Percentiles rank a stretch among this genome's conserved stretches.
phyloP scores from a whole-genome alignment of 768 basidiomycete genomes.

The Baorangia bicolor region DNA sequence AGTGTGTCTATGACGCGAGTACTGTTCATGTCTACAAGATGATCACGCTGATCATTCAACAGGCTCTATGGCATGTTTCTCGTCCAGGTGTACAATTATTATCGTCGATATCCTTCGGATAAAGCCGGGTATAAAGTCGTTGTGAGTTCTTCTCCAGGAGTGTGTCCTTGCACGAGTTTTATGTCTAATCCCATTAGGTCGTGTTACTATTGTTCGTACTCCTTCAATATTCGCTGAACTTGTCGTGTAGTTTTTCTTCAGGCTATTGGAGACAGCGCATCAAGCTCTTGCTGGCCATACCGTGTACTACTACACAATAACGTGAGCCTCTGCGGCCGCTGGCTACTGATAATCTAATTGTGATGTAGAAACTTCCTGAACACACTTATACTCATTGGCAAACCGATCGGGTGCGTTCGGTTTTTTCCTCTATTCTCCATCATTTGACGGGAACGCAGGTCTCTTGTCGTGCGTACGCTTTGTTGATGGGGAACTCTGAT shows the following conservation, averaged over 20 bases:
- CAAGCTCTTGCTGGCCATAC: constrained; percentile 51
- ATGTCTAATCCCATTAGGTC: constrained; percentile 25
- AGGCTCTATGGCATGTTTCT: constrained; percentile 52
- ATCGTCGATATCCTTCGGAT: constrained; percentile 54
- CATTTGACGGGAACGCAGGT: constrained; percentile 38
- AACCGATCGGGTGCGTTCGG: constrained; percentile 46
- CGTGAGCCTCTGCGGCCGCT: constrained; percentile 37
- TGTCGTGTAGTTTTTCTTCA: constrained; percentile 18
- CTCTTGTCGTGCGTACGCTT: constrained; percentile 43
- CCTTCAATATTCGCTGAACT: neutral
- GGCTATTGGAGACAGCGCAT: constrained; percentile 47
- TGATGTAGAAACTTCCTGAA: constrained; percentile 41
- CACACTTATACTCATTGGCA: constrained; percentile 35
- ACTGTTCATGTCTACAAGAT: neutral
- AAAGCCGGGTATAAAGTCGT: constrained; percentile 47
- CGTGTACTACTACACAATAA: constrained; percentile 54
- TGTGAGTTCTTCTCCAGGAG: constrained; percentile 38
- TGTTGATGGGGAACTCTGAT: constrained; percentile 4
- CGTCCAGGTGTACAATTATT: constrained; percentile 56
- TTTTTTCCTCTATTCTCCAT: neutral
- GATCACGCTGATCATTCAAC: constrained; percentile 26
- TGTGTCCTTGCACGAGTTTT: neutral
- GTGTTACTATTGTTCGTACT: constrained; percentile 32
- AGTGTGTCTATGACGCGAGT: constrained; percentile 43
- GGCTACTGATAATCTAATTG: constrained; percentile 2